These are phyloP conservation scores for rapeseed (Brassica napus) DNA, from an alignment of 345 rosid species.

Conservation along the genomic window DNA sequence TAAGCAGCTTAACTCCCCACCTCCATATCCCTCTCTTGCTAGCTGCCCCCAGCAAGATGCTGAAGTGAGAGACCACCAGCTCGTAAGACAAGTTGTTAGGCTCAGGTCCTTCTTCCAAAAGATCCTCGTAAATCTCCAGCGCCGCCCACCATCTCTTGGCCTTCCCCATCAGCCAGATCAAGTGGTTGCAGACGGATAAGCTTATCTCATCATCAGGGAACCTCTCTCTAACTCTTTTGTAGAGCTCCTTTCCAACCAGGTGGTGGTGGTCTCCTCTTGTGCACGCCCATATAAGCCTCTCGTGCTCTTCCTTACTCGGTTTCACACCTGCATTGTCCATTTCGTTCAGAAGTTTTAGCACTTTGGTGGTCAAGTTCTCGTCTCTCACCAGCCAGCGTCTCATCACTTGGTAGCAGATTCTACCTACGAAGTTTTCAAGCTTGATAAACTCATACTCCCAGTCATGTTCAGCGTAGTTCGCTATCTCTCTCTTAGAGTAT, in stretches of 20 bases:
- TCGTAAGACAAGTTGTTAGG: slow-evolving; percentile 81
- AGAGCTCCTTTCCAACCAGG: slow-evolving; percentile 70
- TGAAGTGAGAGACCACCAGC: slow-evolving; percentile 74
- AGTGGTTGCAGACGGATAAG: slow-evolving; percentile 89
- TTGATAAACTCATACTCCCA: slow-evolving; percentile 68
- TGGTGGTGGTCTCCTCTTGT: slow-evolving; percentile 73
- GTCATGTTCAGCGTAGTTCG: slow-evolving; percentile 43
- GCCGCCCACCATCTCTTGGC: slow-evolving; percentile 99
- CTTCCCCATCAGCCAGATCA: slow-evolving; percentile 93
- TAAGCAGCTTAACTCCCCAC: slow-evolving; percentile 77
- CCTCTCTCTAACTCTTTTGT: slow-evolving; percentile 65
- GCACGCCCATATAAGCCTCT: slow-evolving; percentile 92
- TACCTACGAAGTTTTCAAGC: slow-evolving; percentile 64
- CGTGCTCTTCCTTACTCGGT: slow-evolving; percentile 61
- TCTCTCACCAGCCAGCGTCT: slow-evolving; percentile 72
- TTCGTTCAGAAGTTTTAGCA: slow-evolving; percentile 62
- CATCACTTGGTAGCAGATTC: slow-evolving; percentile 83
- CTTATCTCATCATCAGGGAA: slow-evolving; percentile 48
- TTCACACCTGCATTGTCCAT: slow-evolving; percentile 67
- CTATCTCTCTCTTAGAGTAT: slow-evolving; percentile 57
- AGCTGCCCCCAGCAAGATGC: slow-evolving; percentile 68
- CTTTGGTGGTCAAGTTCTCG: slow-evolving; percentile 53
- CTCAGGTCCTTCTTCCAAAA: slow-evolving; percentile 78
- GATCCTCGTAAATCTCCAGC: slow-evolving; percentile 86
- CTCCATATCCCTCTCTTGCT: slow-evolving; percentile 83